phyloP scores from a whole-genome alignment of 495 filamentous ascomycete genomes.

The Cenococcum geophilum region DNA sequence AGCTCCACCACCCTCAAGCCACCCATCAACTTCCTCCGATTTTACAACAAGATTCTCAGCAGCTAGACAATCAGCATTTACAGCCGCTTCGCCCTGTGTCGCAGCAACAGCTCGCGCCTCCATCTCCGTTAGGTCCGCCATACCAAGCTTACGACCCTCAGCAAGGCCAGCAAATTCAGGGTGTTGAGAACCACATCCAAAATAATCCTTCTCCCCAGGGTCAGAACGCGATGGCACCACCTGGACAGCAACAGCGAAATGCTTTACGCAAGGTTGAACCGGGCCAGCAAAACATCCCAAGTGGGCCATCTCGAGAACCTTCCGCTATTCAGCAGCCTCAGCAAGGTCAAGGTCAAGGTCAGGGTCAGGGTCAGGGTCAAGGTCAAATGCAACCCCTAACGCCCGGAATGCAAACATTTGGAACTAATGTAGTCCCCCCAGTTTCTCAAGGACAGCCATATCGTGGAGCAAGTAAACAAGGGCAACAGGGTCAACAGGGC shows the following conservation, averaged over 20 bases:
- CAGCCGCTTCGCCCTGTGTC: conserved; percentile 27
- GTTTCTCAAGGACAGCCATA: conserved; percentile 33
- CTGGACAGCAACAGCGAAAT: conserved; percentile 10
- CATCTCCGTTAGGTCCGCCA: conserved; percentile 19
- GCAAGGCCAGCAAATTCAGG: conserved; percentile 18
- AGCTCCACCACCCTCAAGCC: conserved; percentile 23
- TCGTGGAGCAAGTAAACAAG: conserved; percentile 23
- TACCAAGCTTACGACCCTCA: conserved; percentile 31
- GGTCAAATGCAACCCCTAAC: conserved; percentile 27
- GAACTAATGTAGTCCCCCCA: conserved; percentile 36
- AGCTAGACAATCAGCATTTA: conserved; percentile 16
- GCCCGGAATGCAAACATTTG: conserved; percentile 34
- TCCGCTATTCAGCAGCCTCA: conserved; percentile 27
- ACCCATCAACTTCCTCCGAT: conserved; percentile 24
- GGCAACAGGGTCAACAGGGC: too few relatives aligned
- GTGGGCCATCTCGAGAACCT: conserved; percentile 27
- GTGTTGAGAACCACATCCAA: conserved; percentile 5
- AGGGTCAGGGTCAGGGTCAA: conserved; percentile 22
- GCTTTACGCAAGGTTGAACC: conserved; percentile 30
- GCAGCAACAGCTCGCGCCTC: conserved; percentile 27
- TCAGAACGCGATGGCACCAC: conserved; percentile 22
- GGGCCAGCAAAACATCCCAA: conserved; percentile 13
- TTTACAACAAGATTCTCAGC: conserved; percentile 20
- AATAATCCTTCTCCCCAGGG: conserved; percentile 25
- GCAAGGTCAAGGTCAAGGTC: conserved; percentile 26